phyloP scores from a whole-genome alignment of 2,329 filamentous ascomycete genomes.

The Bipolaris sorokiniana region DNA sequence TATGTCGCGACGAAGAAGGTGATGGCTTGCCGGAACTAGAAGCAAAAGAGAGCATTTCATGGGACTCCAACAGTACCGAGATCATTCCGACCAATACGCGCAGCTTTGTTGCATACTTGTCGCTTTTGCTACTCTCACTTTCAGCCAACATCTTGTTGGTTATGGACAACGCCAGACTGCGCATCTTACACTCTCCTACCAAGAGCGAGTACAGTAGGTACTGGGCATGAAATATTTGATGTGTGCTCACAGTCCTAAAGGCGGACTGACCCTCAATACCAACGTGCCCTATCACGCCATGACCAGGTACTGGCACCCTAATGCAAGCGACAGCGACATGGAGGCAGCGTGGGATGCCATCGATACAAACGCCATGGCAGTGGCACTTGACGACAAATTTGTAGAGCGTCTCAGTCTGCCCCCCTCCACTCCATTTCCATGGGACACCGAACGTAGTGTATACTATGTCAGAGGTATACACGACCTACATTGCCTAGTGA shows the following conservation, averaged over 20 bases:
- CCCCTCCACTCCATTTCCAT: slow-evolving; percentile 41
- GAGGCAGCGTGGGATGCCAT: slow-evolving; percentile 45
- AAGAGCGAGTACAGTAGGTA: slow-evolving; percentile 38
- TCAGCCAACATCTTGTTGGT: slow-evolving; percentile 39
- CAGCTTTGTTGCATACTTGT: slow-evolving; percentile 36
- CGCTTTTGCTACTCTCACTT: slow-evolving; percentile 38
- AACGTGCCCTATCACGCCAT: slow-evolving; percentile 34
- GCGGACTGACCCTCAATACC: slow-evolving; percentile 37
- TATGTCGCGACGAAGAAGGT: slow-evolving; percentile 34
- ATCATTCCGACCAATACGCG: slow-evolving; percentile 36
- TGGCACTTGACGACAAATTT: slow-evolving; percentile 40
- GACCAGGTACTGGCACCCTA: slow-evolving; percentile 41
- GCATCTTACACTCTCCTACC: slow-evolving; percentile 21
- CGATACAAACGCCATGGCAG: slow-evolving; percentile 41
- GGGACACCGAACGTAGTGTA: slow-evolving; percentile 44
- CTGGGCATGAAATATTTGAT: neutral
- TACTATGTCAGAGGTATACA: slow-evolving; percentile 47
- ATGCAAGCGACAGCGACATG: slow-evolving; percentile 32
- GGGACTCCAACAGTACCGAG: slow-evolving; percentile 33
- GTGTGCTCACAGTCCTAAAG: slow-evolving; percentile 20
- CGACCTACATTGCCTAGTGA: slow-evolving; percentile 45
- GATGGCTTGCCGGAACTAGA: slow-evolving; percentile 23
- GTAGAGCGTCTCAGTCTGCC: slow-evolving; percentile 31
- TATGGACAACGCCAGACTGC: slow-evolving; percentile 34
- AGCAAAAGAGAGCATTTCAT: slow-evolving; percentile 32